Base-by-base conservation (phyloP, 1,139 yeast species). In the Kodamaea alishanica region DNA sequence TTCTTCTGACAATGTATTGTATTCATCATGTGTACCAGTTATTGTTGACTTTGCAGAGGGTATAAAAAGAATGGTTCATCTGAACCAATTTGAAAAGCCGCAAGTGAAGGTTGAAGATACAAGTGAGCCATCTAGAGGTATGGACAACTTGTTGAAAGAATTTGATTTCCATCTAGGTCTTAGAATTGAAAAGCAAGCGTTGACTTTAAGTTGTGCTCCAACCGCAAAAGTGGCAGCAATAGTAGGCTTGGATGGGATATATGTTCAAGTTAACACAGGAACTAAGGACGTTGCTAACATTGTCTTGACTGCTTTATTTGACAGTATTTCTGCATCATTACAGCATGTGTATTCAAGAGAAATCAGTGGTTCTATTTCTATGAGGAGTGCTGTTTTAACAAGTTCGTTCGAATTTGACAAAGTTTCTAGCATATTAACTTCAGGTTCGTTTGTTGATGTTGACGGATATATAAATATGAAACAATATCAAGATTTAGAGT, bases 341-440 rank as follows among this genome's bases (percentile, higher is more conserved):
- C 96, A 89, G 52, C 98, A 92, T 58, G 79, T 87, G 11, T 92
- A 88, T 55, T 90, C 97, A 0, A 76, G 96, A 45, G 96, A 88
- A 48, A 77, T 84, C 0, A 87, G 96, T 68, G 95, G 95, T 0
- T 81, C 85, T 9, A 61, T 87, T 10, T 63, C 66, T 1, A 60
- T 86, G n/a, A 68, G 77, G n/a, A 65, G 70, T 29, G 60, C 83
- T 5, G 55, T 78, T 46, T 65, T 52, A 41, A 74, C 58, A 6
- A 59, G 65, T 30, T 56, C 60, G 20, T 62, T 77, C 1, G 70
- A 68, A 6, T 63, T 73, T 29, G 58, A 61, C 1, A 26, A 33
- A 6, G 63, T 65, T 6, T 52, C 61, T 4, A 66, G 62, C 30
- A 54, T 80, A 6, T 60, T 68, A 33, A 73, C 85, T 0, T 72